Conservation (phyloP, 2,329 filamentous ascomycete genomes). For the Remersonia thermophila region DNA sequence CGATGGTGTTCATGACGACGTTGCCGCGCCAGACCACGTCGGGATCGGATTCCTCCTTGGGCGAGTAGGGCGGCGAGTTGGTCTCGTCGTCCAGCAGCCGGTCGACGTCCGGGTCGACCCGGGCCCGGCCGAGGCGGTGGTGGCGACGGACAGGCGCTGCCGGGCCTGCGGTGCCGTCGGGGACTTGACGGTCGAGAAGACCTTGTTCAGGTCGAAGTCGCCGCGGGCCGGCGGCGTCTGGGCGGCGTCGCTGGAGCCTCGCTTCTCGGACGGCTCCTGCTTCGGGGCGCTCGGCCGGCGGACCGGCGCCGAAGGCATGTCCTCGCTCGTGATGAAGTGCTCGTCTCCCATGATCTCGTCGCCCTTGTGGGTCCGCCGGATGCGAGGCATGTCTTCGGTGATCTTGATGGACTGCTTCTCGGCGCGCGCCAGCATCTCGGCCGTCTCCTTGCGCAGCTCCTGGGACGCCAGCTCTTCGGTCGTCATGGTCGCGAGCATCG, state of each 20-base stretch:
- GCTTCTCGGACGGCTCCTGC: slow-evolving; percentile 13
- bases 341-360: slow-evolving; percentile 82
- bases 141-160: slow-evolving; percentile 34
- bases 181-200: slow-evolving; percentile 73
- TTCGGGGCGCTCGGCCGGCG: slow-evolving; percentile 22
- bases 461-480: slow-evolving; percentile 85
- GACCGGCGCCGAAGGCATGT: slow-evolving; percentile 26
- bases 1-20: slow-evolving; percentile 64
- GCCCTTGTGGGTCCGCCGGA: slow-evolving; percentile 87
- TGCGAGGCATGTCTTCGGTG: slow-evolving; percentile 60
- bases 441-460: slow-evolving; percentile 68
- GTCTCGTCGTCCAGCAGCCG: slow-evolving; percentile 73
- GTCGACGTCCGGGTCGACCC: slow-evolving; percentile 83
- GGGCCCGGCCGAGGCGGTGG: slow-evolving; percentile 37
- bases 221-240: slow-evolving; percentile 42
- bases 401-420: slow-evolving; percentile 80
- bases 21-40: slow-evolving; percentile 68
- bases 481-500: slow-evolving; percentile 76
- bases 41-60: slow-evolving; percentile 55
- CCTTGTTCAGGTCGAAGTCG: slow-evolving; percentile 73
- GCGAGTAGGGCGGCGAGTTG: slow-evolving; percentile 71
- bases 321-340: slow-evolving; percentile 28
- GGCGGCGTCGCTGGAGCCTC: slow-evolving; percentile 25
- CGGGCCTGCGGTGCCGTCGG: slow-evolving; percentile 42
- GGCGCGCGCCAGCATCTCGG: slow-evolving; percentile 62